Conservation (phyloP, 257 asterid species). For the Solanum sparsipilum region DNA sequence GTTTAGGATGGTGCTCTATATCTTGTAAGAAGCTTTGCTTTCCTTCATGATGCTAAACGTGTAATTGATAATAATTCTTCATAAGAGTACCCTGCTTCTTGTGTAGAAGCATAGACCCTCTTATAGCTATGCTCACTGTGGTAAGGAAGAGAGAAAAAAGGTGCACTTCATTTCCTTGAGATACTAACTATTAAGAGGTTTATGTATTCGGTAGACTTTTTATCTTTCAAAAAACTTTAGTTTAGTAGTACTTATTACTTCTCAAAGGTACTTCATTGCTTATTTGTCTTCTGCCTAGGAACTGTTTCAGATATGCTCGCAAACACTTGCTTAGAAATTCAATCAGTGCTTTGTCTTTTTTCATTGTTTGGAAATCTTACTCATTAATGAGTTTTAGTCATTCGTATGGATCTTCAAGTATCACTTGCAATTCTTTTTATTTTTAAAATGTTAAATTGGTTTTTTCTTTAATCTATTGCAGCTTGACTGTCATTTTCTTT, state of each 20-base stretch:
- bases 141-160: not conserved
- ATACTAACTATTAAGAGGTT: not conserved
- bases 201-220: not conserved
- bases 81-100: not conserved
- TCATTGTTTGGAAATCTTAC: not conserved
- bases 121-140: not conserved
- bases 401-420: not conserved
- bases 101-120: not conserved
- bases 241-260: not conserved
- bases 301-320: not conserved
- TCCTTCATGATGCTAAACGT: not conserved
- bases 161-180: not conserved
- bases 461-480: constrained; percentile 17
- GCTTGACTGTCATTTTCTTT: constrained; percentile 75
- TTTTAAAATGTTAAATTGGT: not conserved
- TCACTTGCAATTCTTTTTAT: not conserved
- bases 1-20: not conserved
- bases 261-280: not conserved
- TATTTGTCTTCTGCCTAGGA: not conserved
- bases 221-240: not conserved
- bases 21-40: not conserved
- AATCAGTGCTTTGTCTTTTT: not conserved
- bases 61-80: not conserved
- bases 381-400: not conserved
- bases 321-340: not conserved